Base-by-base conservation (phyloP, 306 rosid genomes). In the Ochetophila trinervis region DNA sequence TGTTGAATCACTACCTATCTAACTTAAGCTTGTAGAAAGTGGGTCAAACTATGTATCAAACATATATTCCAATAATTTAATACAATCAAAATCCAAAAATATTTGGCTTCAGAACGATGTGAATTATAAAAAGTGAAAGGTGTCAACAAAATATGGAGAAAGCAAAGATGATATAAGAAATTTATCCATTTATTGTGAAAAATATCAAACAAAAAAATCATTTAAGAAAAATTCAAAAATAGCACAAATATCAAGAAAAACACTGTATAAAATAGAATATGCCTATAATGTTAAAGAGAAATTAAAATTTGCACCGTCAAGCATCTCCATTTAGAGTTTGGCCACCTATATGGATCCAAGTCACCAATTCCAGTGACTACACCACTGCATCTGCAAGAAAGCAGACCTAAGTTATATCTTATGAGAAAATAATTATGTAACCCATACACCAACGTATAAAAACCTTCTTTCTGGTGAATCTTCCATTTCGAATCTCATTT, bases 391-490 rank as follows among this genome's bases (percentile, higher is more conserved):
- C 98, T 89, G 86, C 79, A 81, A 75, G 79, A 77, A 62, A 53
- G 64, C 30, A 70, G 48, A 76, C 55, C 57, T 4, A 60, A 62
- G 17, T 35, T 48, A 76, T 78, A 65, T 62, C 19, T 14, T 34
- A 77, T 42, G 70, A 69, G 42, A 7, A 16, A 16, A 17, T 16
- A 50, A 50, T 18, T 14, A n/a, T 17, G 23, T 15, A 17, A 16
- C 19, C 54, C 17, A 50, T 19, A 13, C 5, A 19, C 7, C 12
- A 13, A 49, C 45, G 57, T 56, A 48, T 64, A 57, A 53, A 63
- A 73, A 92, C 98, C 98, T 89, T 84, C 95, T 87, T 79, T 92
- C 98, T 3, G 95, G 82, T 50, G 96, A 85, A 77, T 92, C 98
- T 65, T 92, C 98, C 88, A 88, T 92, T 64, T 87, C 95, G 70